Evolutionary conservation across 202 grass and related monocot genomes (phyloP).

Genomic region (Brachypodium distachyon): DNA sequence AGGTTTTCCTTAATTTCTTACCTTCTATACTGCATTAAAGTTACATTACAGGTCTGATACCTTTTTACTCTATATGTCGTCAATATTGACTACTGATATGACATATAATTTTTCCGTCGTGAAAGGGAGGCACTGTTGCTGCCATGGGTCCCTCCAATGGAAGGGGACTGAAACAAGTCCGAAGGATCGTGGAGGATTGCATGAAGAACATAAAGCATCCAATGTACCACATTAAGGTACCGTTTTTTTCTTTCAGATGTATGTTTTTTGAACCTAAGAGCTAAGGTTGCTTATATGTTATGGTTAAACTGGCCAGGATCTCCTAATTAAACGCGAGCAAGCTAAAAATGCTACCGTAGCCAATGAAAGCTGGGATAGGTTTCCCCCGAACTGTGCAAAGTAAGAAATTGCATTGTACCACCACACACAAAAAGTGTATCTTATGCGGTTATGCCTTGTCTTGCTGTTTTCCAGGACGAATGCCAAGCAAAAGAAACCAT

Average conservation of each 20-base stretch:
- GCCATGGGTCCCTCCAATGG: conserved; percentile 75
- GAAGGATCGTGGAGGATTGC: conserved; percentile 71
- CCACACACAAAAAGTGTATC: background rate
- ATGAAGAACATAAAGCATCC: conserved; percentile 76
- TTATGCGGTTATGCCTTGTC: background rate
- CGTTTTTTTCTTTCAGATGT: background rate
- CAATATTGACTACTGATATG: background rate
- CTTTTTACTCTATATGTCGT: background rate
- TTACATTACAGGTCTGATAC: background rate
- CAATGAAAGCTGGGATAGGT: conserved; percentile 68
- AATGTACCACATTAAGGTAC: conserved; percentile 86
- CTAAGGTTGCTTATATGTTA: background rate
- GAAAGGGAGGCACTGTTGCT: conserved; percentile 74
- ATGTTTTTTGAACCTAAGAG: background rate
- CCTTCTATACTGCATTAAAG: background rate
- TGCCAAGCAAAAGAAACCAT: conserved; percentile 88
- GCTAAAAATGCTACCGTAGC: conserved; percentile 57
- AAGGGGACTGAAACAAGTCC: conserved; percentile 57
- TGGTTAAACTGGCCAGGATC: conserved; percentile 35
- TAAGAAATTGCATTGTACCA: conserved; percentile 23
- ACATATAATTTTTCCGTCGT: conserved; percentile 1
- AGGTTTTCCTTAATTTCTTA: conserved; percentile 47
- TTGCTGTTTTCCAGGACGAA: conserved; percentile 56
- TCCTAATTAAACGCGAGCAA: conserved; percentile 69
- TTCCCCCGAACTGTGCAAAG: conserved; percentile 68